A percentile compares a stretch with the other conserved stretches of the same genome.
phyloP scores from a whole-genome alignment of 148 eudicot species.

The Dysphania ambrosioides region DNA sequence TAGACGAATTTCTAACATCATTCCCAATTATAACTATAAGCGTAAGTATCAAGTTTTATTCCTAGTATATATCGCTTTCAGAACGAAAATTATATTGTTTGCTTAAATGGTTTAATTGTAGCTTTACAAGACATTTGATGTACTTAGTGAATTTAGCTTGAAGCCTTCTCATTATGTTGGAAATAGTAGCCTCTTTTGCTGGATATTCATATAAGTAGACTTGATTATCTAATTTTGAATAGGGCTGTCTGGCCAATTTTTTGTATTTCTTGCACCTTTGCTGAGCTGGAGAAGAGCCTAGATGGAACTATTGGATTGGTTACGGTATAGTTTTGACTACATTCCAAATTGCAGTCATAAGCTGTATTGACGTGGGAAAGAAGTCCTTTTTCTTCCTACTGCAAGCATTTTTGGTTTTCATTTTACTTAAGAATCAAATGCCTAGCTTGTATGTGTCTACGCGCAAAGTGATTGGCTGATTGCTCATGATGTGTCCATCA shows the following conservation, averaged over 20 bases:
- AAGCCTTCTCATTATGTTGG: not conserved
- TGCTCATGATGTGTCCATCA: not conserved
- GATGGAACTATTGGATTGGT: not conserved
- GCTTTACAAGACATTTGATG: not conserved
- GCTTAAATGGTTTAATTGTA: not conserved
- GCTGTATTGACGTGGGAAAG: not conserved
- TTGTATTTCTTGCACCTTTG: not conserved
- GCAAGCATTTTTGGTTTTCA: not conserved
- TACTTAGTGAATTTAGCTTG: not conserved
- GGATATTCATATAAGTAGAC: not conserved
- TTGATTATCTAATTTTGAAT: not conserved
- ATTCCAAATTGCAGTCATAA: not conserved
- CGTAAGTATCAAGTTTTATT: conserved; percentile 47
- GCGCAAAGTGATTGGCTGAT: not conserved
- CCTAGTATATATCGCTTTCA: not conserved
- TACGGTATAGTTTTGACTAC: not conserved
- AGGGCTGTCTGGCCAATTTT: not conserved
- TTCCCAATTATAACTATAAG: conserved; percentile 43
- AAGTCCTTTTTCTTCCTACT: not conserved
- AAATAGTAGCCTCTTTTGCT: not conserved
- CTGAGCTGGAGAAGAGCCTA: not conserved
- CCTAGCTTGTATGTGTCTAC: not conserved
- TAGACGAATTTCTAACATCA: conserved; percentile 76
- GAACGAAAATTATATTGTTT: not conserved
- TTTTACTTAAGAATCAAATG: not conserved